These are phyloP conservation scores for Chlorella variabilis DNA, from an alignment of 163 green algal species.

Conservation along the genomic window DNA sequence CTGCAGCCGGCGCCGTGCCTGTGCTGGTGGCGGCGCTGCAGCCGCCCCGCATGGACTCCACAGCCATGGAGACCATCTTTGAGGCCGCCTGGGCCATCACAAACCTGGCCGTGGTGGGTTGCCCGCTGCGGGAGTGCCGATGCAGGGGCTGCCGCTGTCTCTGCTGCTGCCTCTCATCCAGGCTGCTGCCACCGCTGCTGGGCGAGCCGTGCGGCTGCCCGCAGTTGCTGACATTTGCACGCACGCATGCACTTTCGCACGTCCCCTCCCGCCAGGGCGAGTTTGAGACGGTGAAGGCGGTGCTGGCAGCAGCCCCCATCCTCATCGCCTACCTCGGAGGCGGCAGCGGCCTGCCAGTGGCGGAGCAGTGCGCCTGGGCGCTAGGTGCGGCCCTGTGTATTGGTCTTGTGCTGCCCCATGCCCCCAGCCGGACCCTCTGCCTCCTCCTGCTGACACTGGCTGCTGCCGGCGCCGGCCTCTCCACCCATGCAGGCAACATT, in stretches of 20 bases:
- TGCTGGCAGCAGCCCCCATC: conserved; percentile 43
- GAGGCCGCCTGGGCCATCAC: conserved; percentile 56
- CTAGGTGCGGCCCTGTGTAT: conserved; percentile 13
- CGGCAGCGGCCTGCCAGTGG: conserved; percentile 41
- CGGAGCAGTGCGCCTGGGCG: conserved; percentile 44
- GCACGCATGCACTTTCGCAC: too few relatives aligned
- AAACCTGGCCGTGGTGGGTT: conserved; percentile 48
- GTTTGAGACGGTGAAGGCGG: conserved; percentile 38
- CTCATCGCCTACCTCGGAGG: conserved; percentile 45
- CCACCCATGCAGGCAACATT: conserved; percentile 40
- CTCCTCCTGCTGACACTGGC: neutral
- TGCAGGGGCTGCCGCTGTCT: neutral
- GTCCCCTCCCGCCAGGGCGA: too few relatives aligned
- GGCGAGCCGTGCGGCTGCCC: too few relatives aligned
- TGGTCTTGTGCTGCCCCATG: neutral
- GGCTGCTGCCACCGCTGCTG: too few relatives aligned
- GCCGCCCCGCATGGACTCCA: conserved; percentile 32
- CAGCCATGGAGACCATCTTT: conserved; percentile 43
- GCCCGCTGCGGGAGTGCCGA: neutral
- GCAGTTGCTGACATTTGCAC: too few relatives aligned
- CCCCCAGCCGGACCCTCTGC: too few relatives aligned
- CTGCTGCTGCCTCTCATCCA: too few relatives aligned
- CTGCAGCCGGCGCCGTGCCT: conserved; percentile 40
- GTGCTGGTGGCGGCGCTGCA: conserved; percentile 48
- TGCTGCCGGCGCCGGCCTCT: neutral